Conservation (phyloP, 257 asterid genomes). For the Paulownia fortunei region DNA sequence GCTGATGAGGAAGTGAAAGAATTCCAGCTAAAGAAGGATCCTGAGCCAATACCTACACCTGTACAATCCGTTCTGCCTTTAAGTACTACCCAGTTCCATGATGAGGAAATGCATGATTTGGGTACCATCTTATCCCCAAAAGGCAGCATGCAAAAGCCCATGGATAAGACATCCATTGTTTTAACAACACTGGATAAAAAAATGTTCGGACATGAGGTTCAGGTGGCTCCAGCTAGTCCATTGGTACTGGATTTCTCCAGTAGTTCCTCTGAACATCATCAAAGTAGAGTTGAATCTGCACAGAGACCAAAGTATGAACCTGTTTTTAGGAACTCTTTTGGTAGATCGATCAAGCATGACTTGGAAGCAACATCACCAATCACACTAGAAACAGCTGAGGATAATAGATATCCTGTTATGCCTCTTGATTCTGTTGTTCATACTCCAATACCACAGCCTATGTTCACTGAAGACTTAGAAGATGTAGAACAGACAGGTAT, state of each 20-base stretch:
- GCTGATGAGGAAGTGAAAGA: conserved; percentile 41
- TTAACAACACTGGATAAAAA: conserved; percentile 33
- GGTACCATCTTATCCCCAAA: conserved; percentile 56
- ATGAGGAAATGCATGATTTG: conserved; percentile 62
- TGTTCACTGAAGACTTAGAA: conserved; percentile 43
- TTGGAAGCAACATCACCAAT: conserved; percentile 42
- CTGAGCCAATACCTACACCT: conserved; percentile 41
- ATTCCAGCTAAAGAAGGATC: conserved; percentile 38
- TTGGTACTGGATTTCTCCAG: conserved; percentile 38
- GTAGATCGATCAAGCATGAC: conserved; percentile 42
- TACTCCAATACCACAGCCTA: conserved; percentile 42
- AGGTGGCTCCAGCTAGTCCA: conserved; percentile 48
- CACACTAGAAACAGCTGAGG: conserved; percentile 43
- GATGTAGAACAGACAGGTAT: conserved; percentile 50
- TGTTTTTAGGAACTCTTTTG: conserved; percentile 58
- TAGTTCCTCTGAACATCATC: conserved; percentile 46
- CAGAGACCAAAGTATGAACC: conserved; percentile 45
- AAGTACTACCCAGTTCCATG: conserved; percentile 48
- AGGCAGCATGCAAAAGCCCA: conserved; percentile 39
- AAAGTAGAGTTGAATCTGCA: conserved; percentile 43
- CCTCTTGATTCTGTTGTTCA: conserved; percentile 48
- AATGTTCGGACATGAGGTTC: conserved; percentile 39
- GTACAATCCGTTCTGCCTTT: conserved; percentile 37
- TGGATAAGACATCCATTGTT: conserved; percentile 33
- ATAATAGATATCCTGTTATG: conserved; percentile 36